Evolutionary conservation across 202 grass and related monocot species (phyloP).

Genomic region (Hordeum pubiflorum): DNA sequence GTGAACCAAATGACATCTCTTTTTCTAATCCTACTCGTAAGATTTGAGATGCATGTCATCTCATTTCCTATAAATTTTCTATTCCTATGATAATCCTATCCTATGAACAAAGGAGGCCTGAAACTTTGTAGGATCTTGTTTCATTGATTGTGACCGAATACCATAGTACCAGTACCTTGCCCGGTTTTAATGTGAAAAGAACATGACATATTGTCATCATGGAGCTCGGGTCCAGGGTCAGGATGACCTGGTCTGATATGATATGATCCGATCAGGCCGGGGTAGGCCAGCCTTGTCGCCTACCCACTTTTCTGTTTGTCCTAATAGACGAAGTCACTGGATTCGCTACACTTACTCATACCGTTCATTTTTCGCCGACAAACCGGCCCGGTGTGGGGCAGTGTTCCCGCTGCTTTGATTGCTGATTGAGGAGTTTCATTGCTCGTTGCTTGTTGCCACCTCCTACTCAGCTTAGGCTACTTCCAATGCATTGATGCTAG

Average conservation of each 20-base stretch:
- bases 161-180: not conserved
- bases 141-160: not conserved
- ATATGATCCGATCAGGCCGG: not conserved
- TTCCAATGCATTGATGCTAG: too few relatives aligned
- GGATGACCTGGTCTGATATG: not conserved
- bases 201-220: not conserved
- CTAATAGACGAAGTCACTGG: not conserved
- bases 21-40: too few relatives aligned
- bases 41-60: too few relatives aligned
- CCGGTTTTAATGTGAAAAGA: not conserved
- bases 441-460: too few relatives aligned
- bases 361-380: not conserved
- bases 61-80: too few relatives aligned
- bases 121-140: not conserved
- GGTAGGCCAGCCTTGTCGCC: not conserved
- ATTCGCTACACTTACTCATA: not conserved
- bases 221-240: not conserved
- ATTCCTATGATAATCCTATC: too few relatives aligned
- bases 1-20: too few relatives aligned
- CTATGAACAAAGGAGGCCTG: too few relatives aligned
- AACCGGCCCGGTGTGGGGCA: not conserved
- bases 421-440: too few relatives aligned
- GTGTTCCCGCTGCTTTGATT: too few relatives aligned
- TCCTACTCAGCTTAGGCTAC: too few relatives aligned
- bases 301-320: not conserved